phyloP scores from a whole-genome alignment of 495 filamentous ascomycete species.

The Aspergillus egyptiacus region DNA sequence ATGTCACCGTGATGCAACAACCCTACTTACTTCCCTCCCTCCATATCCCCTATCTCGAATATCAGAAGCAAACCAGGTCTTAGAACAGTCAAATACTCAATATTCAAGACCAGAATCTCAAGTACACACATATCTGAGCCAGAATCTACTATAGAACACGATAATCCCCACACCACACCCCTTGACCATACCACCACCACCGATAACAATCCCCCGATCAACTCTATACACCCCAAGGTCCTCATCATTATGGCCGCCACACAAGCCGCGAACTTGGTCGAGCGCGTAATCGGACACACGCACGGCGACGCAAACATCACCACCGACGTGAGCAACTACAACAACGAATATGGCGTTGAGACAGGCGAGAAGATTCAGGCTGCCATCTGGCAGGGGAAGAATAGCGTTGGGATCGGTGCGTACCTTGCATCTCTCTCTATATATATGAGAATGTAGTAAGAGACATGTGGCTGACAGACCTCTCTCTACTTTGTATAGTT shows the following conservation, averaged over 20 bases:
- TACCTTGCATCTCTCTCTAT: neutral
- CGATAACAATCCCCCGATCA: neutral
- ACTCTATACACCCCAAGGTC: constrained; percentile 2
- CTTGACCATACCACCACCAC: neutral
- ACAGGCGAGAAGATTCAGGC: constrained; percentile 13
- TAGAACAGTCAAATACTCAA: no score
- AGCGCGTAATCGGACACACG: constrained; percentile 60
- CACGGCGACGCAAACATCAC: constrained; percentile 25
- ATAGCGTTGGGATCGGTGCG: constrained; percentile 31
- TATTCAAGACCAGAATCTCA: no score
- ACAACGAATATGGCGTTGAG: constrained; percentile 23
- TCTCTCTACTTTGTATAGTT: constrained; percentile 25
- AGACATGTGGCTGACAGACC: neutral
- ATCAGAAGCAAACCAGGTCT: no score
- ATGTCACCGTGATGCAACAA: constrained; percentile 2
- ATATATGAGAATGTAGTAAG: neutral
- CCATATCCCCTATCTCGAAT: neutral
- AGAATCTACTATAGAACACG: no score
- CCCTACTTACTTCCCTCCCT: neutral
- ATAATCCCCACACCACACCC: no score
- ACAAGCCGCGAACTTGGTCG: constrained; percentile 57
- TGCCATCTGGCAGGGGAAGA: constrained; percentile 36
- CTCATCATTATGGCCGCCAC: constrained; percentile 46
- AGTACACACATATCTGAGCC: no score
- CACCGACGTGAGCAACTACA: constrained; percentile 28